Conservation (phyloP, 140 eudicot species). For the Oenanthe javanica region DNA sequence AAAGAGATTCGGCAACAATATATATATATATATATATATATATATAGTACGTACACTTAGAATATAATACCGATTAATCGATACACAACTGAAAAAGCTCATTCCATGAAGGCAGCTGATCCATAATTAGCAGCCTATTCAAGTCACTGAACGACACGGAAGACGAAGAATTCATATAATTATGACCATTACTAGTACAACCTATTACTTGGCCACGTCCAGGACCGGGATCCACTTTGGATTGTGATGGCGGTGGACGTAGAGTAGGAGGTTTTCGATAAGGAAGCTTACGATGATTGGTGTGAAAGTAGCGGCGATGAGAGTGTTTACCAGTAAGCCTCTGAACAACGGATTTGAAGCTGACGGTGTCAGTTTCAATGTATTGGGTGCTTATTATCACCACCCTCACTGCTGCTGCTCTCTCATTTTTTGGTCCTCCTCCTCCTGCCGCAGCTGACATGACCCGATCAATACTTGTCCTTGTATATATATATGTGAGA, state of each 20-base stretch:
- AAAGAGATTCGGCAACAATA: too few relatives aligned
- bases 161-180: background rate
- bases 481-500: too few relatives aligned
- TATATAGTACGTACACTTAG: too few relatives aligned
- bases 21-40: too few relatives aligned
- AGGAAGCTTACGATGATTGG: background rate
- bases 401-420: conserved; percentile 41
- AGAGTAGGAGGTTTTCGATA: background rate
- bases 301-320: background rate
- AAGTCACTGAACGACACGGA: too few relatives aligned
- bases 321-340: conserved; percentile 73
- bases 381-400: conserved; percentile 73
- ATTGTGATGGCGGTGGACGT: background rate
- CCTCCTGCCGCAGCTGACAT: background rate
- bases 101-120: too few relatives aligned
- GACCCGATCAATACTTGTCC: too few relatives aligned
- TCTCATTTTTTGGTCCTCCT: background rate
- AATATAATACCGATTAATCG: too few relatives aligned
- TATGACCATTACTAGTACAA: conserved; percentile 4
- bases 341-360: conserved; percentile 22
- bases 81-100: too few relatives aligned
- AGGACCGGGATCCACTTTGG: background rate
- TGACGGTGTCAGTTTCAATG: conserved; percentile 63
- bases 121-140: too few relatives aligned
- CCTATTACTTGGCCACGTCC: background rate